These are phyloP conservation scores for Stromatinia cepivora DNA, from an alignment of 2,329 filamentous ascomycete species.

Conservation along the genomic window DNA sequence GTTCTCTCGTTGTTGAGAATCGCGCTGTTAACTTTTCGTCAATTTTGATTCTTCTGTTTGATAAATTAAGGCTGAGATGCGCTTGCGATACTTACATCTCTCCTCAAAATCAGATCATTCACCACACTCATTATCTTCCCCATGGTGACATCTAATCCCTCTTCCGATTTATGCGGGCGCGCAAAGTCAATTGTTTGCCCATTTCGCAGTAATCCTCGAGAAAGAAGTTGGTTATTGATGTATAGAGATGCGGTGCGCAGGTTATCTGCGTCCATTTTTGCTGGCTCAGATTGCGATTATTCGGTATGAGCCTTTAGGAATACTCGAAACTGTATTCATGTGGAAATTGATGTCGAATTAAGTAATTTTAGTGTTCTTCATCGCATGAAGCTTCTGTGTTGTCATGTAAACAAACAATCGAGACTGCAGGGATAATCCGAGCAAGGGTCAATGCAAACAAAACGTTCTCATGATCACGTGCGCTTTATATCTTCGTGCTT, in stretches of 20 bases:
- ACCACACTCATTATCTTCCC: slow-evolving; percentile 87
- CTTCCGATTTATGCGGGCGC: slow-evolving; percentile 62
- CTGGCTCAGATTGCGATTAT: not conserved
- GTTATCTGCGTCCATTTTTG: slow-evolving; percentile 50
- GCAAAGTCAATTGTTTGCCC: slow-evolving; percentile 81
- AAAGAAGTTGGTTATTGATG: slow-evolving; percentile 71
- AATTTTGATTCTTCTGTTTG: slow-evolving; percentile 7
- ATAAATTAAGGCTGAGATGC: not conserved
- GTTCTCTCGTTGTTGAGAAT: slow-evolving; percentile 84
- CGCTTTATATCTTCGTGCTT: no score
- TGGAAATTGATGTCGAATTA: slow-evolving; percentile 1
- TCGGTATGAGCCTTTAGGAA: not conserved
- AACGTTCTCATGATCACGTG: slow-evolving; percentile 19
- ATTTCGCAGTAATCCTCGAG: slow-evolving; percentile 64
- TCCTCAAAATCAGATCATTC: slow-evolving; percentile 86
- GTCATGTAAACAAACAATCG: slow-evolving; percentile 24
- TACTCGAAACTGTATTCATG: not conserved
- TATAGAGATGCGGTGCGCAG: slow-evolving; percentile 67
- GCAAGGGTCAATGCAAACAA: not conserved
- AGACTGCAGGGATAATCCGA: slow-evolving; percentile 1
- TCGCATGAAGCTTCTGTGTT: slow-evolving; percentile 21
- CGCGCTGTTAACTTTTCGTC: slow-evolving; percentile 59
- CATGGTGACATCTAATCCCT: slow-evolving; percentile 68
- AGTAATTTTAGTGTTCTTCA: slow-evolving; percentile 3
- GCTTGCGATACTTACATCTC: slow-evolving; percentile 66